Base-by-base conservation (phyloP, 2,329 filamentous ascomycete species). In the Colletotrichum liaoningense region DNA sequence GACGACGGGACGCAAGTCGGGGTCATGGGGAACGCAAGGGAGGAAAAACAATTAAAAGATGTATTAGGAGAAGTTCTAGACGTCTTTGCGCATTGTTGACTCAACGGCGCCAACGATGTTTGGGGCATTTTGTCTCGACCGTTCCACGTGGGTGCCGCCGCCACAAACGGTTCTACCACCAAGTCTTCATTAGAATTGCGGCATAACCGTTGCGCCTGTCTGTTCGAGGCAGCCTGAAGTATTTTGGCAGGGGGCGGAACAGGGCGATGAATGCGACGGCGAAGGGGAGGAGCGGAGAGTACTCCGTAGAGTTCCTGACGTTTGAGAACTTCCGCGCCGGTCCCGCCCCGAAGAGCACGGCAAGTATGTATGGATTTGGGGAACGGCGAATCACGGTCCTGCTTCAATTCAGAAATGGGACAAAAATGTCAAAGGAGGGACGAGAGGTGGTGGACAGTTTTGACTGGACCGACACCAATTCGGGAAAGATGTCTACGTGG, bases 131-230 rank as follows among this genome's bases (percentile, higher is more conserved):
- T 54, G 33, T 60, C 30, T 60, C 11, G 63, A 24, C 9, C 9
- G 52, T 46, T 14, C 68, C 68, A 71, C 63, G 68, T 71, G 68
- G 22, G 7, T 55, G 64, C 16, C 42, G 35, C 14, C 64, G 63
- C 67, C 67, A 59, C 62, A 19, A 30, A 56, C 54, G 60, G 56
- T 12, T 28, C 28, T 35, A 33, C 19, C 33, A 24, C 24, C 14
- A 24, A 24, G 28, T 30, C 16, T n/a, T 9, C 42, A 42, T 42
- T 42, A 3, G 7, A n/a, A n/a, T 9, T 49, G 16, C 42, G 42
- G 42, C 19, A 49, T 4, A 49, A n/a, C 42, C 6, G 16, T n/a
- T 19, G 42, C 19, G 19, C 42, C 7, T 49, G 42, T 49, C 42
- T 49, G 42, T 49, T 49, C 16, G 19, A 63, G 16, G 55, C 26